Percentiles rank a stretch among this genome's conserved stretches.
Evolutionary conservation across 2,329 filamentous ascomycete species (phyloP).

Genomic region (Domatiomyces globalis): DNA sequence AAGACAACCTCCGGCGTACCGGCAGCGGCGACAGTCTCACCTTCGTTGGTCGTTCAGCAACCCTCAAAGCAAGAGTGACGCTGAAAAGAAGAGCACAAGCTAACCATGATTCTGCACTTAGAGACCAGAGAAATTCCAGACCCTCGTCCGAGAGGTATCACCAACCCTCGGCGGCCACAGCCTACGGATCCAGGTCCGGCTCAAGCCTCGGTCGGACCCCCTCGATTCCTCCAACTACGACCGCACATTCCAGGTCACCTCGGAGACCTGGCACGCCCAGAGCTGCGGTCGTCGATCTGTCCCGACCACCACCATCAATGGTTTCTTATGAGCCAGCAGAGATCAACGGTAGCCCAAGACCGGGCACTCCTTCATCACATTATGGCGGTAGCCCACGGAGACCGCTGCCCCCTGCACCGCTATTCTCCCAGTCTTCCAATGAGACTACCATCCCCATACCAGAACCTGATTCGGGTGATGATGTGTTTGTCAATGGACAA

Average conservation of each 20-base stretch:
- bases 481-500: slow-evolving; percentile 51
- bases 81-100: slow-evolving; percentile 14
- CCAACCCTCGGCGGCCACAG: slow-evolving; percentile 22
- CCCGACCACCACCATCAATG: slow-evolving; percentile 55
- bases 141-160: slow-evolving; percentile 21
- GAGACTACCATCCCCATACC: slow-evolving; percentile 58
- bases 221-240: slow-evolving; percentile 26
- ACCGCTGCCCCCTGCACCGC: slow-evolving; percentile 73
- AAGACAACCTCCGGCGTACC: slow-evolving; percentile 9
- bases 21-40: slow-evolving; percentile 3
- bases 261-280: slow-evolving; percentile 41
- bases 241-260: slow-evolving; percentile 29
- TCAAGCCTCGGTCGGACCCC: slow-evolving; percentile 31
- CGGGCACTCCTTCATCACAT: slow-evolving; percentile 75
- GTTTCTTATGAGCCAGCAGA: slow-evolving; percentile 74
- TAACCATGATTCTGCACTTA: slow-evolving; percentile 19
- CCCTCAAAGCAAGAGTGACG: slow-evolving; percentile 17
- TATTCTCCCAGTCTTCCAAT: slow-evolving; percentile 50
- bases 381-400: slow-evolving; percentile 80
- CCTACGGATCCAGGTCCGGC: slow-evolving; percentile 25
- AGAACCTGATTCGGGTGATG: slow-evolving; percentile 43
- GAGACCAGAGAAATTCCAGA: slow-evolving; percentile 15
- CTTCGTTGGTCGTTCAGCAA: slow-evolving; percentile 12
- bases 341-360: slow-evolving; percentile 75
- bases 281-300: slow-evolving; percentile 40